A percentile compares a stretch with the other conserved stretches of the same genome.
Evolutionary conservation across 306 rosid genomes (phyloP).

Genomic region (Malus fusca): DNA sequence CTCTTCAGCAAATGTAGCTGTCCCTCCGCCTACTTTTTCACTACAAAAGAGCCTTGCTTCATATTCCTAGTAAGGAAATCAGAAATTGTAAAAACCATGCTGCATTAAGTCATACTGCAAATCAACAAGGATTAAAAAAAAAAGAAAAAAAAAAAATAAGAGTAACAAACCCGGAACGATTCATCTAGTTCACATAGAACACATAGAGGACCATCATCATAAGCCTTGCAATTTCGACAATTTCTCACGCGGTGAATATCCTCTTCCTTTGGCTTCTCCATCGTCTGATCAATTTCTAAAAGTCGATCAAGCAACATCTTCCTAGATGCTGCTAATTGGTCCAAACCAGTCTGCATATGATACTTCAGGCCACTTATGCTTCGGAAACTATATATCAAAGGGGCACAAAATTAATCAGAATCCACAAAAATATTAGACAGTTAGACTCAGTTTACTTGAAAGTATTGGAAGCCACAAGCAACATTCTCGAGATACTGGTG

Average conservation of each 20-base stretch:
- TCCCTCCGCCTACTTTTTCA: conserved; percentile 61
- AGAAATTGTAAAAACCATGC: background rate
- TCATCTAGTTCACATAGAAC: conserved; percentile 78
- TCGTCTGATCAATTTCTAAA: conserved; percentile 66
- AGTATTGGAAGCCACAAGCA: background rate
- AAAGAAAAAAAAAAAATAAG: background rate
- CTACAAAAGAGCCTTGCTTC: conserved; percentile 86
- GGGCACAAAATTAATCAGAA: conserved; percentile 14
- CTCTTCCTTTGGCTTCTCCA: conserved; percentile 79
- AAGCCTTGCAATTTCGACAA: conserved; percentile 71
- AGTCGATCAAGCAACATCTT: conserved; percentile 66
- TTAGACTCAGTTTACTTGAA: background rate
- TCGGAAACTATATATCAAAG: conserved; percentile 60
- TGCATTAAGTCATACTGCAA: background rate
- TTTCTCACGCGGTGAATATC: conserved; percentile 74
- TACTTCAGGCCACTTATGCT: conserved; percentile 62
- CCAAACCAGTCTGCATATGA: conserved; percentile 86
- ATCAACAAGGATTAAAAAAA: conserved; percentile 14
- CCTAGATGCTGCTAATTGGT: conserved; percentile 75
- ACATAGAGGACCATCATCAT: conserved; percentile 73
- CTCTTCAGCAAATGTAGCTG: conserved; percentile 80
- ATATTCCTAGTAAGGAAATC: conserved; percentile 47
- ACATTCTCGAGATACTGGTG: background rate
- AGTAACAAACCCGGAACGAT: conserved; percentile 62
- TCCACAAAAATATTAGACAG: background rate